Conservation (phyloP, 2,329 filamentous ascomycete species). For the Verticillium nonalfalfae region DNA sequence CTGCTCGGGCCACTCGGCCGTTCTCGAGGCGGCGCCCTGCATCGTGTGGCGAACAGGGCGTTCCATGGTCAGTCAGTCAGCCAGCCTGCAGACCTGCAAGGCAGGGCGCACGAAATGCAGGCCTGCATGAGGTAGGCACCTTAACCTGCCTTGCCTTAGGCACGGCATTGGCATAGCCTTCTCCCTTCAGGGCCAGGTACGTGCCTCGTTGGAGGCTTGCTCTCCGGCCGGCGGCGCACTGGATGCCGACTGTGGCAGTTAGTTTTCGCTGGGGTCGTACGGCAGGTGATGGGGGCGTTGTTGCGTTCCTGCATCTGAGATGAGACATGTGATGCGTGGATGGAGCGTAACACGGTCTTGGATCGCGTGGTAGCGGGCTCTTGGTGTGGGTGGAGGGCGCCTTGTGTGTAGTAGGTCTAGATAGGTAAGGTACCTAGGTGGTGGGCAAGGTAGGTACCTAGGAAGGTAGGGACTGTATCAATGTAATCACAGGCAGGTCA, state of each 20-base stretch:
- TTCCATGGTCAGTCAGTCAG: no score
- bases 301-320: not conserved
- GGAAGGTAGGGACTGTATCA: not conserved
- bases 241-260: not conserved
- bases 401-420: no score
- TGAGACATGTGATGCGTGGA: not conserved
- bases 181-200: no score
- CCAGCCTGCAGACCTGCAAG: no score
- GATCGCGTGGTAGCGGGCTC: not conserved
- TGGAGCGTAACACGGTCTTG: not conserved
- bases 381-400: not conserved
- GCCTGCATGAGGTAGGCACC: not conserved
- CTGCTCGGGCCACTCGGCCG: no score
- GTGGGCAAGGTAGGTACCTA: not conserved
- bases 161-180: no score
- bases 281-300: not conserved
- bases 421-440: no score
- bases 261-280: not conserved
- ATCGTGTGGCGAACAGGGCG: no score
- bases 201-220: not conserved
- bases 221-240: not conserved
- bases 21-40: no score
- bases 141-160: not conserved
- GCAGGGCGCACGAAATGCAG: no score
- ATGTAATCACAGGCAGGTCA: not conserved